These are phyloP conservation scores for Sutorius australiensis DNA, from an alignment of 768 basidiomycete species.

Conservation along the genomic window DNA sequence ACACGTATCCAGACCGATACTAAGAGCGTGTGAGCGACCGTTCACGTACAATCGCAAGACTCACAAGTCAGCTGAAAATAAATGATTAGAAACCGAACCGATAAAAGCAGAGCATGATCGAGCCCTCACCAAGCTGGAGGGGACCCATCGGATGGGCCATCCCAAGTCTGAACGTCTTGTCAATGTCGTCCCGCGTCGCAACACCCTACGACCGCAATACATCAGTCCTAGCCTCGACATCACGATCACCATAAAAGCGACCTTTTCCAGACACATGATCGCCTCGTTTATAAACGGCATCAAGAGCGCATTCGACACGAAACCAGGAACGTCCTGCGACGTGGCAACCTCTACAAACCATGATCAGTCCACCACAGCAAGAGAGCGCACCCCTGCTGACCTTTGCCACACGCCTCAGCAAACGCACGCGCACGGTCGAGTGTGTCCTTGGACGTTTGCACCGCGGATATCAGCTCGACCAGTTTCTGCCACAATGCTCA, in stretches of 20 bases:
- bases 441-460: constrained; percentile 81
- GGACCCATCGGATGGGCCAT: constrained; percentile 98
- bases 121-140: constrained; percentile 65
- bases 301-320: constrained; percentile 90
- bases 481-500: constrained; percentile 55
- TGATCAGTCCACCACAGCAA: not conserved
- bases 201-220: constrained; percentile 52
- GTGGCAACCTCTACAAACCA: constrained; percentile 70
- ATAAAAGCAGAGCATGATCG: not conserved
- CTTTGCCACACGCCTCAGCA: constrained; percentile 87
- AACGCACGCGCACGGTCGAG: constrained; percentile 75
- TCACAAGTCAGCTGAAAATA: constrained; percentile 31
- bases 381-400: constrained; percentile 30
- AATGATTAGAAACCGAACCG: not conserved
- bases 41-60: constrained; percentile 1
- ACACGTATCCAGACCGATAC: constrained; percentile 97
- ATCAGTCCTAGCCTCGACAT: not conserved
- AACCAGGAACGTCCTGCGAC: constrained; percentile 90
- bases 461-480: constrained; percentile 90
- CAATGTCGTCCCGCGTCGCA: constrained; percentile 93
- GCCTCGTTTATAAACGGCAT: constrained; percentile 99
- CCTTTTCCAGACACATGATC: constrained; percentile 90
- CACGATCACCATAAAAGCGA: constrained; percentile 19
- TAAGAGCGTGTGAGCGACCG: constrained; percentile 24
- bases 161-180: constrained; percentile 88